Evolutionary conservation across 371 early-diverging fungal species (phyloP), one percentile per base, ranked within the genome.

Genomic region (Saksenaea oblongispora): DNA sequence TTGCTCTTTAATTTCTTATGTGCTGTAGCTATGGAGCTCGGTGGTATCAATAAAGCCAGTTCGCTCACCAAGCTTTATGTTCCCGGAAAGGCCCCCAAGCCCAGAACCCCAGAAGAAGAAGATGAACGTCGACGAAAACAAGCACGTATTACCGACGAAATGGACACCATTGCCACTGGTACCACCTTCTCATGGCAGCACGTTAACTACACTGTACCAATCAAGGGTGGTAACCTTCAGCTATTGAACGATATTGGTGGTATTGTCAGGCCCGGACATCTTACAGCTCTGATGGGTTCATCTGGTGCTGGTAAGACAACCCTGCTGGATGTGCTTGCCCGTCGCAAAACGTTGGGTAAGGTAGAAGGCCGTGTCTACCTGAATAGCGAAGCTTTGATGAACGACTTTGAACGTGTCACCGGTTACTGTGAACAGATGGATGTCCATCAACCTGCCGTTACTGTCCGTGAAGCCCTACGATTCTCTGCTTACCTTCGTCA

Each of bases 221-320:
- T 79, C 64, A 83, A 84, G 63, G 84, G 81, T 28, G 81, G 79
- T 28, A 58, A 74, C n/a, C 62, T 74, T 22, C 81, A 84, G 62
- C 67, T 86, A 22, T 71, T 86, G 26, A 76, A 79, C 58, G 79
- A 81, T 56, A 59, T 86, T 56, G 55, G 57, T 26, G 74, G 79
- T 9, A 80, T 83, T 35, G 77, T 89, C 63, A 83, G 82, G 62
- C 86, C 88, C 0, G 91, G 91, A 55, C 79, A 82, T 22, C 76
- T 90, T 70, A 84, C 87, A 2, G 96, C 94, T 1, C 68, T 95
- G 15, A 89, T 95, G 90, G 94, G 94, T n/a, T 84, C 90, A 3
- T 89, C 89, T 34, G 94, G 94, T 58, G 89, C 92, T 36, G 97
- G 97, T 54, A 96, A 96, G 75, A 91, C 95, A 0, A 92, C 95